These are phyloP conservation scores for Suillus clintonianus DNA, from an alignment of 768 basidiomycete species.

Conservation along the genomic window DNA sequence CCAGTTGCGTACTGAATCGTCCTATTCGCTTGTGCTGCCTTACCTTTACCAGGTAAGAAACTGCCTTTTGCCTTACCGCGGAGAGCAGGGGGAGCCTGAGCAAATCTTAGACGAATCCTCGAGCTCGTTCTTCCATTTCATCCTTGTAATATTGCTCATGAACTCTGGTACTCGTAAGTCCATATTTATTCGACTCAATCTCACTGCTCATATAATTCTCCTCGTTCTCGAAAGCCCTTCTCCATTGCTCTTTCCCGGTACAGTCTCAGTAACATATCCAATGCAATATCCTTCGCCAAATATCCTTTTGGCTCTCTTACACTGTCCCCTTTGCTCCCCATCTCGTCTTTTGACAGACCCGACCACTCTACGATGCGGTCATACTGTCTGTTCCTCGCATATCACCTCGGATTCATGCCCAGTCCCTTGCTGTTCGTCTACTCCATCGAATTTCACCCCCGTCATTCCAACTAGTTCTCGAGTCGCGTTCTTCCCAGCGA, in stretches of 20 bases:
- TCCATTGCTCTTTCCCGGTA: not conserved
- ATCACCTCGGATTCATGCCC: slow-evolving; percentile 35
- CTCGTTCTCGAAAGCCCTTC: not conserved
- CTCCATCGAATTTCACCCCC: slow-evolving; percentile 24
- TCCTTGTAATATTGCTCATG: not conserved
- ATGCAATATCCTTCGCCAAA: not conserved
- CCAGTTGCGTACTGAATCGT: not conserved
- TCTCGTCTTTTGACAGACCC: slow-evolving; percentile 43
- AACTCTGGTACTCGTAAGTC: slow-evolving; percentile 1
- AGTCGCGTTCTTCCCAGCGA: slow-evolving; percentile 37
- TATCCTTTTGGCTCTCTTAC: slow-evolving; percentile 40
- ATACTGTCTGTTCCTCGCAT: slow-evolving; percentile 74
- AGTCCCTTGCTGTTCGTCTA: slow-evolving; percentile 35
- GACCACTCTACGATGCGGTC: slow-evolving; percentile 75
- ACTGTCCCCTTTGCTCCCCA: slow-evolving; percentile 56
- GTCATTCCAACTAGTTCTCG: slow-evolving; percentile 44
- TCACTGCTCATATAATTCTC: not conserved
- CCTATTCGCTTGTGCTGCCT: not conserved
- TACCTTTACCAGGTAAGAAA: not conserved
- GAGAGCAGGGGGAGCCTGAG: not conserved
- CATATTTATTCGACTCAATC: not conserved
- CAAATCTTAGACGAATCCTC: not conserved
- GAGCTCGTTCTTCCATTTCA: not conserved
- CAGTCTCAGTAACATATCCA: not conserved
- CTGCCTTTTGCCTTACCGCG: not conserved